A percentile compares a stretch with the other conserved stretches of the same genome.
These are phyloP conservation scores for Sugiyamaella xylanicola DNA, from an alignment of 1,139 yeast species.

Conservation along the genomic window DNA sequence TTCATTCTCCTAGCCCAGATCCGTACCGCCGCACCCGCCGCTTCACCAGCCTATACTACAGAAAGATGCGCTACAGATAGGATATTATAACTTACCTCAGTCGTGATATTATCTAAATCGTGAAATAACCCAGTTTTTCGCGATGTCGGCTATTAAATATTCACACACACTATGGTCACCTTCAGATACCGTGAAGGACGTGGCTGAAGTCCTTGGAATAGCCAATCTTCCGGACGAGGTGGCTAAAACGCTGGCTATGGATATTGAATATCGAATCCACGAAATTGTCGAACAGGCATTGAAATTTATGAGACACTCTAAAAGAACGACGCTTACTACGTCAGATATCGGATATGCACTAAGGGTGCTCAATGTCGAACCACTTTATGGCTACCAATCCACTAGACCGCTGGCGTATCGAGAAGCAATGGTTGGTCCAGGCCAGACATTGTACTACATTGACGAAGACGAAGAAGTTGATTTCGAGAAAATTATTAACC, in stretches of 20 bases:
- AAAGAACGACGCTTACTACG: conserved; percentile 78
- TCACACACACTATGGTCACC: conserved; percentile 98
- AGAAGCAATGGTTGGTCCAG: conserved; percentile 88
- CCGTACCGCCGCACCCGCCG: background rate
- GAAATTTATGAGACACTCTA: conserved; percentile 94
- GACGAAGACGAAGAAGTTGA: conserved; percentile 91
- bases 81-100: too few relatives aligned
- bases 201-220: conserved; percentile 88
- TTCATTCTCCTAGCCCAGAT: conserved; percentile 11
- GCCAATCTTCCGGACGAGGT: conserved; percentile 83
- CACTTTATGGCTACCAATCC: conserved; percentile 51
- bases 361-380: conserved; percentile 81
- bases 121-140: background rate
- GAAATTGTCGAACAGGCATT: conserved; percentile 94
- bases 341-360: conserved; percentile 81
- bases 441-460: conserved; percentile 88
- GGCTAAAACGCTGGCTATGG: conserved; percentile 95
- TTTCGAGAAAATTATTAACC: conserved; percentile 89
- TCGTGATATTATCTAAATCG: too few relatives aligned
- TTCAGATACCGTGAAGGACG: conserved; percentile 93
- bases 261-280: conserved; percentile 93
- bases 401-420: conserved; percentile 63
- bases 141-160: conserved; percentile 46
- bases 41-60: background rate
- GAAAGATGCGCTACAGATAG: too few relatives aligned